Percentiles rank a stretch among this genome's conserved stretches.
Conservation (phyloP, 2,329 filamentous ascomycete genomes). For the Fusarium coffeatum region DNA sequence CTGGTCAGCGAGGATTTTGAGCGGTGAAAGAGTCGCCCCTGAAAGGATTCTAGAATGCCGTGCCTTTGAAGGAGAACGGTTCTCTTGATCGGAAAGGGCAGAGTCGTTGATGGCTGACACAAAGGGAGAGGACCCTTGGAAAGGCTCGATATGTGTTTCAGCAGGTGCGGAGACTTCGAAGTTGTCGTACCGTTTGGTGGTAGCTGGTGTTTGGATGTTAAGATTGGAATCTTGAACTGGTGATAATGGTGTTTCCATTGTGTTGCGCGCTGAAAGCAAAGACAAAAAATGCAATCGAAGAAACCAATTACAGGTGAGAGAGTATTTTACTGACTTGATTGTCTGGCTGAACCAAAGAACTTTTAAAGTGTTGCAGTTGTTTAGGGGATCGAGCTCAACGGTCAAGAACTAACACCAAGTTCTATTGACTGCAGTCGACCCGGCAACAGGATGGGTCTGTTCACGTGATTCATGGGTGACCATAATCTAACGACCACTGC, state of each 20-base stretch:
- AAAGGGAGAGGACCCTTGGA: conserved; percentile 45
- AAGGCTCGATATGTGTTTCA: conserved; percentile 23
- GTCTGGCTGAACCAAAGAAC: conserved; percentile 15
- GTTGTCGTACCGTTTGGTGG: conserved; percentile 35
- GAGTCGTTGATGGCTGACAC: conserved; percentile 50
- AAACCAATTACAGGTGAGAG: conserved; percentile 6
- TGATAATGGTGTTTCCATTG: conserved; percentile 46
- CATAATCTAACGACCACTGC: conserved; percentile 2
- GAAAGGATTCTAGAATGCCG: conserved; percentile 68
- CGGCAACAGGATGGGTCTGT: conserved; percentile 23
- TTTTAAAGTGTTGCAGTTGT: conserved; percentile 28
- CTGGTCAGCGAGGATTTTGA: conserved; percentile 64
- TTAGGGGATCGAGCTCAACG: conserved; percentile 25
- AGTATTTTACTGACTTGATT: conserved; percentile 6
- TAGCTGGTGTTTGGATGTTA: conserved; percentile 45
- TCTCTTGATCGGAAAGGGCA: conserved; percentile 56
- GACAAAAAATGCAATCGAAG: conserved; percentile 19
- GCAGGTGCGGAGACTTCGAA: conserved; percentile 40
- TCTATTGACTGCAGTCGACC: conserved; percentile 38
- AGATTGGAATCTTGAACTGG: conserved; percentile 42
- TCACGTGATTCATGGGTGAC: conserved; percentile 20
- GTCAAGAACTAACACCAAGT: conserved; percentile 24
- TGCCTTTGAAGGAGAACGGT: conserved; percentile 60
- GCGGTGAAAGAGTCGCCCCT: conserved; percentile 67
- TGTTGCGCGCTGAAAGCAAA: conserved; percentile 39